A percentile compares a stretch with the other conserved stretches of the same genome.
These are phyloP conservation scores for Jatropha multifida DNA, from an alignment of 441 rosid species.

Conservation along the genomic window DNA sequence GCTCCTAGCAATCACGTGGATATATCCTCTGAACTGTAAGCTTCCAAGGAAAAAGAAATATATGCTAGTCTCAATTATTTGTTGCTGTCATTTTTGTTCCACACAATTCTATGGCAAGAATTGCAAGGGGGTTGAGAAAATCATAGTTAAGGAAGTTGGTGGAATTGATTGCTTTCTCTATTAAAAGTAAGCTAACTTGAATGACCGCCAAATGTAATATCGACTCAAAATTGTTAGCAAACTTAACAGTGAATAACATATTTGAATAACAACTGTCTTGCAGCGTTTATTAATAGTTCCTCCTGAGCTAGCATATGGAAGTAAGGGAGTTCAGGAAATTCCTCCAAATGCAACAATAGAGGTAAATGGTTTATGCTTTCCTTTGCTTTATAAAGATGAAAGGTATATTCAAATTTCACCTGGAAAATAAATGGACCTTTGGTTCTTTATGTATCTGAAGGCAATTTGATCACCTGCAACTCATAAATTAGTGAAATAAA, in stretches of 20 bases:
- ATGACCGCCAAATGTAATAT: not conserved
- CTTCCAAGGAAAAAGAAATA: not conserved
- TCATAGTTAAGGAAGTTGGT: not conserved
- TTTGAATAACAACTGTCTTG: slow-evolving; percentile 8
- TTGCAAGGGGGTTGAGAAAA: not conserved
- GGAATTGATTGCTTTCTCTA: not conserved
- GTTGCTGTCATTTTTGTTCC: not conserved
- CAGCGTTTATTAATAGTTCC: slow-evolving; percentile 84
- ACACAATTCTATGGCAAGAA: not conserved
- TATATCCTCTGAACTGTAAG: not conserved
- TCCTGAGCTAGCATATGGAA: slow-evolving; percentile 82
- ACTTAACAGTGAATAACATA: not conserved
- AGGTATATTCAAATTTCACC: not conserved
- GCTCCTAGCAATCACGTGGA: not conserved
- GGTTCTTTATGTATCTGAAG: not conserved
- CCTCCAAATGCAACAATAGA: slow-evolving; percentile 66
- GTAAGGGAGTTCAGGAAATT: slow-evolving; percentile 58
- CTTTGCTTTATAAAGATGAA: not conserved
- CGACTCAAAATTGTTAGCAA: not conserved
- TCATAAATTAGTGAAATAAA: not conserved
- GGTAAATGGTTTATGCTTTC: slow-evolving; percentile 26
- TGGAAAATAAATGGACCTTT: not conserved
- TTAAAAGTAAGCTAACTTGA: not conserved
- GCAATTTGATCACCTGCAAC: not conserved
- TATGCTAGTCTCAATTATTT: not conserved